A percentile compares a stretch with the other conserved stretches of the same genome.
These are phyloP conservation scores for Epichloe aotearoae DNA, from an alignment of 2,329 filamentous ascomycete species.

Conservation along the genomic window DNA sequence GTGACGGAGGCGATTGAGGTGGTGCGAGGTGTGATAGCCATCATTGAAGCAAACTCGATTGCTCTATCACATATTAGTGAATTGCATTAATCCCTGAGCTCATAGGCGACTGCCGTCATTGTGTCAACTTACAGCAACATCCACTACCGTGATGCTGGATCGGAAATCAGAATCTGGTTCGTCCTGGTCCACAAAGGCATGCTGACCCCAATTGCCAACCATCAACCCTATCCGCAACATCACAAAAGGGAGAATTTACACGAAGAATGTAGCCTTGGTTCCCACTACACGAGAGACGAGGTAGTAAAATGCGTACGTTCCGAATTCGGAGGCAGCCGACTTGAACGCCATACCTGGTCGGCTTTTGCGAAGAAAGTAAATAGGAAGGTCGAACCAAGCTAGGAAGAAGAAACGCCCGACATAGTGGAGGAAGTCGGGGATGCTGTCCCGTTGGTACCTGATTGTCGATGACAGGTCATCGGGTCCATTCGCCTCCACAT, in stretches of 20 bases:
- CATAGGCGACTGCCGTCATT: neutral
- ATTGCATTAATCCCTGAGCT: neutral
- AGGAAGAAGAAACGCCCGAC: constrained; percentile 60
- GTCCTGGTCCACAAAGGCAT: constrained; percentile 63
- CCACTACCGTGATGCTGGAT: constrained; percentile 67
- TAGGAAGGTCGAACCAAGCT: constrained; percentile 60
- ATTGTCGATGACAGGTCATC: constrained; percentile 65
- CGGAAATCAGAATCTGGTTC: constrained; percentile 67
- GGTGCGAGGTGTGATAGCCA: constrained; percentile 71
- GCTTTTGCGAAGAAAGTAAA: constrained; percentile 57
- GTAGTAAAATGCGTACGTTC: constrained; percentile 39
- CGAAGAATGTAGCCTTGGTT: constrained; percentile 45
- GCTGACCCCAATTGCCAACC: constrained; percentile 77
- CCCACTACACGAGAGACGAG: constrained; percentile 35
- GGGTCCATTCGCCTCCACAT: constrained; percentile 69
- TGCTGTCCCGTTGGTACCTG: constrained; percentile 58
- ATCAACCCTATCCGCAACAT: constrained; percentile 59
- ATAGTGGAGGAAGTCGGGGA: constrained; percentile 56
- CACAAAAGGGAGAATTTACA: constrained; percentile 51
- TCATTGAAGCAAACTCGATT: constrained; percentile 77
- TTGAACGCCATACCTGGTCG: constrained; percentile 40
- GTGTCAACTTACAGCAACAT: constrained; percentile 50
- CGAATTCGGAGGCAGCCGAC: constrained; percentile 47
- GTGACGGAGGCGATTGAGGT: constrained; percentile 64
- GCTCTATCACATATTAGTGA: constrained; percentile 34